A percentile compares a stretch with the other conserved stretches of the same genome.
These are phyloP conservation scores for Amaranthus cruentus DNA, from an alignment of 148 eudicot species.

Conservation along the genomic window DNA sequence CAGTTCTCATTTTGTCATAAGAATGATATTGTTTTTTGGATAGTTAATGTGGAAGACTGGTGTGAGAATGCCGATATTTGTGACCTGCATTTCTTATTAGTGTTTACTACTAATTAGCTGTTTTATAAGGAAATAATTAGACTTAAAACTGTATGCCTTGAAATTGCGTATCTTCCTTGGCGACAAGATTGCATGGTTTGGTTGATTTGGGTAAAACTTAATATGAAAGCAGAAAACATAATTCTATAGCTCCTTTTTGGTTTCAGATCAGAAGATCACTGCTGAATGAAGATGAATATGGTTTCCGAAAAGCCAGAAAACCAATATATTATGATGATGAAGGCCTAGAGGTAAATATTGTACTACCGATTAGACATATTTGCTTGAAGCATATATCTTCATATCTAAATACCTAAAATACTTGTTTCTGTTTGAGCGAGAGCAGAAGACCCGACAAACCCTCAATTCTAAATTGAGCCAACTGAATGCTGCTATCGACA, in stretches of 20 bases:
- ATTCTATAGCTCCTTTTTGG: slow-evolving; percentile 6
- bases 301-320: slow-evolving; percentile 65
- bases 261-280: slow-evolving; percentile 63
- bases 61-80: neutral
- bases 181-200: neutral
- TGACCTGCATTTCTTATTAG: neutral
- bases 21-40: neutral
- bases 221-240: neutral
- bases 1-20: neutral
- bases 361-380: neutral
- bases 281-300: slow-evolving; percentile 74
- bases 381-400: neutral
- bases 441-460: slow-evolving; percentile 68
- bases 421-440: slow-evolving; percentile 5
- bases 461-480: slow-evolving; percentile 64
- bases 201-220: neutral
- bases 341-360: slow-evolving; percentile 61
- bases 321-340: slow-evolving; percentile 78
- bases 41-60: neutral
- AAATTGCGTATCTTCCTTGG: neutral
- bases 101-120: neutral
- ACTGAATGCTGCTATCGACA: slow-evolving; percentile 87
- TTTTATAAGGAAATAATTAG: neutral
- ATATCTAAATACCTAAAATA: neutral
- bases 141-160: neutral